Evolutionary conservation across 1,139 yeast genomes (phyloP).

Genomic region (Lodderomyces elongisporus): DNA sequence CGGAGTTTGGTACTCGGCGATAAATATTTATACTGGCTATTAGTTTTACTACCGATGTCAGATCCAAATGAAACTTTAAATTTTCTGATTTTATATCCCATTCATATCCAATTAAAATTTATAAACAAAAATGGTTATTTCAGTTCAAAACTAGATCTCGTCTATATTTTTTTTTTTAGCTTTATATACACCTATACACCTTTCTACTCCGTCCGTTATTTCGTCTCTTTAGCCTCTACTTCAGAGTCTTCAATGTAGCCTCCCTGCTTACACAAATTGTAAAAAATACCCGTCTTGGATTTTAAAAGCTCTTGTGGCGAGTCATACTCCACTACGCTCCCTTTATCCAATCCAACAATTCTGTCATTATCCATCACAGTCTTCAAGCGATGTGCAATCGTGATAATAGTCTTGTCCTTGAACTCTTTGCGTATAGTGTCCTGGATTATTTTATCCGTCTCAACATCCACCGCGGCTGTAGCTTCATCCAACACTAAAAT

Average conservation of each 20-base stretch:
- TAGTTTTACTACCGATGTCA: no score
- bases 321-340: slow-evolving; percentile 67
- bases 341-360: slow-evolving; percentile 64
- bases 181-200: no score
- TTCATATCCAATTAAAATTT: no score
- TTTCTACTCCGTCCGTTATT: no score
- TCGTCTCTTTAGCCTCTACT: neutral
- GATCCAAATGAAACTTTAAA: no score
- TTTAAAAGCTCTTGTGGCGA: slow-evolving; percentile 35
- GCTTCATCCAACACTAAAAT: slow-evolving; percentile 77
- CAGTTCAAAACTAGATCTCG: no score
- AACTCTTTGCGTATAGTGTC: slow-evolving; percentile 65
- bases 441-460: slow-evolving; percentile 72
- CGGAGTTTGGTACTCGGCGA: no score
- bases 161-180: no score
- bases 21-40: no score
- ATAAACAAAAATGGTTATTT: no score
- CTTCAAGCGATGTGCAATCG: slow-evolving; percentile 80
- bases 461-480: slow-evolving; percentile 79
- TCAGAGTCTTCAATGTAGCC: slow-evolving; percentile 9
- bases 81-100: no score
- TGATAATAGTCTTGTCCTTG: slow-evolving; percentile 61
- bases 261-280: slow-evolving; percentile 16
- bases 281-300: slow-evolving; percentile 14
- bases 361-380: slow-evolving; percentile 78